Percentiles rank a stretch among this genome's conserved stretches.
Conservation (phyloP, 352 stramenopile species). For the Globisporangium nodosum region DNA sequence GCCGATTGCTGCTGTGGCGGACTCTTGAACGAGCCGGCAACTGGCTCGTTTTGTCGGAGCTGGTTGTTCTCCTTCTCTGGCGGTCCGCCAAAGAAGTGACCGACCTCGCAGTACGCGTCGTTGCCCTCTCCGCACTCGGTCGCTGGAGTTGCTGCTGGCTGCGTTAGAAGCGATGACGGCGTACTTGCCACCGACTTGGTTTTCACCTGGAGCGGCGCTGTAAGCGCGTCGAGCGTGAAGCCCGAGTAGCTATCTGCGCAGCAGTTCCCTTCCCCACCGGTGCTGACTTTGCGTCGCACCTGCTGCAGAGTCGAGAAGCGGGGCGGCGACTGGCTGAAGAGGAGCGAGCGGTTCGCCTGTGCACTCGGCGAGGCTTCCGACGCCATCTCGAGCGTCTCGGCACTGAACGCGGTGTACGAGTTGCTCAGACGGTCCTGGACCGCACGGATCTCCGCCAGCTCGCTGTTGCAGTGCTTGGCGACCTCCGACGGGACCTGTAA, state of each 20-base stretch:
- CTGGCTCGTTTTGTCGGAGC: background rate
- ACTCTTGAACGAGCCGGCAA: background rate
- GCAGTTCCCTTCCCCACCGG: background rate
- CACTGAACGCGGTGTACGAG: conserved; percentile 65
- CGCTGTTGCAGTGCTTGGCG: conserved; percentile 47
- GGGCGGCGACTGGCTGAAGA: conserved; percentile 35
- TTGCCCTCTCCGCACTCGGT: background rate
- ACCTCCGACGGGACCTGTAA: conserved; percentile 46
- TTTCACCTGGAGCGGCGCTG: conserved; percentile 16
- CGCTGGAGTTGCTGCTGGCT: background rate
- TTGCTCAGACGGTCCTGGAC: conserved; percentile 44
- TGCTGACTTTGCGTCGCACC: background rate
- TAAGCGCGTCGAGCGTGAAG: conserved; percentile 38
- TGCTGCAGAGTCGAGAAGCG: background rate
- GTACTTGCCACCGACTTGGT: background rate
- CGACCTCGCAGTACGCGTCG: conserved; percentile 5
- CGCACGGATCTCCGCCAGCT: conserved; percentile 33
- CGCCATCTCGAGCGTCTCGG: conserved; percentile 41
- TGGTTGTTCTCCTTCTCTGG: conserved; percentile 4
- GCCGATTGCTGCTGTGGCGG: background rate
- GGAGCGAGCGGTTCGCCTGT: conserved; percentile 17
- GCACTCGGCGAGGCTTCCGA: conserved; percentile 11
- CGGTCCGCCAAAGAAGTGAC: conserved; percentile 3
- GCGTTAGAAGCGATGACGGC: background rate
- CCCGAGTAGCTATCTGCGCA: conserved; percentile 35